phyloP scores from a whole-genome alignment of 805 yeast species.

The Myxozyma neotropica region DNA sequence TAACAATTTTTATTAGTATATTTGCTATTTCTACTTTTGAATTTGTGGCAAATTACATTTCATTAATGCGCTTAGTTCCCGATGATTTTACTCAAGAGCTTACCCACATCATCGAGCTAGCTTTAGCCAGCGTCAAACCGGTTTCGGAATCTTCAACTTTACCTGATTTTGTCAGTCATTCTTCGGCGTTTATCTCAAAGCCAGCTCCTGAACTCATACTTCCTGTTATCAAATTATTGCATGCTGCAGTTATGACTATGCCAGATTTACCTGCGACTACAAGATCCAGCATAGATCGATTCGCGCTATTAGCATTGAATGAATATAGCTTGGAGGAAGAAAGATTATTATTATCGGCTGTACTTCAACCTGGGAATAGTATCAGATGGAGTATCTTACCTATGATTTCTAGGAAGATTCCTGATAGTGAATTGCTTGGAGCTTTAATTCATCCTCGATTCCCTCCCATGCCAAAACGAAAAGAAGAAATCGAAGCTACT shows the following conservation, averaged over 20 bases:
- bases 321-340: background rate
- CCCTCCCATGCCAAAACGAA: slow-evolving; percentile 26
- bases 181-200: slow-evolving; percentile 11
- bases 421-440: slow-evolving; percentile 8
- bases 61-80: slow-evolving; percentile 12
- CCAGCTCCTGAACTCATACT: background rate
- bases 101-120: slow-evolving; percentile 17
- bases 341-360: slow-evolving; percentile 11
- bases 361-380: slow-evolving; percentile 29
- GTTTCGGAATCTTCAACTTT: slow-evolving; percentile 5
- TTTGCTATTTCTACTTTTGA: slow-evolving; percentile 18
- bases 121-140: slow-evolving; percentile 12
- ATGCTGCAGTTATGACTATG: slow-evolving; percentile 16
- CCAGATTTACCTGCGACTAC: slow-evolving; percentile 25
- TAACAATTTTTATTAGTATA: background rate
- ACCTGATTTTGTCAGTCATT: slow-evolving; percentile 26
- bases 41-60: slow-evolving; percentile 13
- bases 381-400: slow-evolving; percentile 29
- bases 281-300: slow-evolving; percentile 28
- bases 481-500: slow-evolving; percentile 21
- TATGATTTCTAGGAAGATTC: slow-evolving; percentile 20
- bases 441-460: slow-evolving; percentile 28
- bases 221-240: slow-evolving; percentile 9
- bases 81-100: slow-evolving; percentile 8
- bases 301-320: background rate